Evolutionary conservation across 108 stramenopile genomes (phyloP).

Genomic region (Discostella pseudostelligera): DNA sequence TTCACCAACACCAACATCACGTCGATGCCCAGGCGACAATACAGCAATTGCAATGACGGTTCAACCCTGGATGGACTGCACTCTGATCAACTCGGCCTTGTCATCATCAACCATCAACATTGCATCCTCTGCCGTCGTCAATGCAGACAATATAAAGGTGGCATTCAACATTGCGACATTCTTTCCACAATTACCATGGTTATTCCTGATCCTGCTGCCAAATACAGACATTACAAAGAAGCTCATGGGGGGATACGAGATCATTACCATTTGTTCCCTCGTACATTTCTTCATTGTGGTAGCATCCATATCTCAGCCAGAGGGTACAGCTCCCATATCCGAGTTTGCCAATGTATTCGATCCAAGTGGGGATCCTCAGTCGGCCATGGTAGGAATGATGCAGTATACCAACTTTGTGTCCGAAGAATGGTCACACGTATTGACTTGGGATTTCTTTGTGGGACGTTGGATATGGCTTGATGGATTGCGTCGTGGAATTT

Average conservation of each 20-base stretch:
- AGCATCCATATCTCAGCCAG: slow-evolving; percentile 63
- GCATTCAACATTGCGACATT: slow-evolving; percentile 86
- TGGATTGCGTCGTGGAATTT: slow-evolving; percentile 75
- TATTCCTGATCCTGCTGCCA: slow-evolving; percentile 72
- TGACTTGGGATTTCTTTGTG: slow-evolving; percentile 92
- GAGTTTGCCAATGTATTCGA: slow-evolving; percentile 90
- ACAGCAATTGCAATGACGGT: not conserved
- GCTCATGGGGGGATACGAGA: slow-evolving; percentile 63
- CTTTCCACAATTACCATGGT: slow-evolving; percentile 79
- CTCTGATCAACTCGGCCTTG: slow-evolving; percentile 7
- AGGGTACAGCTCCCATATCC: slow-evolving; percentile 73
- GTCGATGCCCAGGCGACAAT: too few relatives aligned
- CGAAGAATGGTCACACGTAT: slow-evolving; percentile 89
- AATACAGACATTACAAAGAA: slow-evolving; percentile 64
- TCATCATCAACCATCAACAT: slow-evolving; percentile 27
- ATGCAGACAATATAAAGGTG: slow-evolving; percentile 59
- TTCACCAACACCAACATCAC: too few relatives aligned
- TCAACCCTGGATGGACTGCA: slow-evolving; percentile 1
- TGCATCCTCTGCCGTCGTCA: slow-evolving; percentile 34
- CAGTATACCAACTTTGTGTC: slow-evolving; percentile 85
- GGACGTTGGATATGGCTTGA: slow-evolving; percentile 90
- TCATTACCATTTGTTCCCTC: slow-evolving; percentile 60
- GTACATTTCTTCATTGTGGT: slow-evolving; percentile 82
- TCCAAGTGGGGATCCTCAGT: slow-evolving; percentile 75
- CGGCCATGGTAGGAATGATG: slow-evolving; percentile 84